Evolutionary conservation across 1,284 basidiomycete genomes (phyloP).

Genomic region (Leccinum insolens): DNA sequence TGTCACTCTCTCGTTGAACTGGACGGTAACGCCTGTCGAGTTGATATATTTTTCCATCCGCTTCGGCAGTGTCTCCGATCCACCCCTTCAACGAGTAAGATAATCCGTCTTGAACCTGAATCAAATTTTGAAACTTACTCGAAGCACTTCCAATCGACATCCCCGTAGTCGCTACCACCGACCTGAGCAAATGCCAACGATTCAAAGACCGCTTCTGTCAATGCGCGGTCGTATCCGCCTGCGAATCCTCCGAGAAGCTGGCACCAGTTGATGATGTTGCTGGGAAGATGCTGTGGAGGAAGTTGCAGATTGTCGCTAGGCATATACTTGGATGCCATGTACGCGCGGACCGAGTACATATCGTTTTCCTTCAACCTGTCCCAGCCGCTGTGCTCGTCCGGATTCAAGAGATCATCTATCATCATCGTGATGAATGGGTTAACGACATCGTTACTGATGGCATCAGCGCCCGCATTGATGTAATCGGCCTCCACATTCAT

Average conservation of each 20-base stretch:
- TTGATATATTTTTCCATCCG: conserved; percentile 20
- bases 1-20: conserved; percentile 11
- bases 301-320: conserved; percentile 19
- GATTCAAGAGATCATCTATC: conserved; percentile 2
- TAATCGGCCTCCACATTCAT: no score
- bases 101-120: background rate
- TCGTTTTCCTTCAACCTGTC: conserved; percentile 16
- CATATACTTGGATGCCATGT: conserved; percentile 24
- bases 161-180: conserved; percentile 7
- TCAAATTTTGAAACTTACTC: conserved; percentile 8
- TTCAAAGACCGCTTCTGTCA: conserved; percentile 24
- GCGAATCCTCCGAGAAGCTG: conserved; percentile 17
- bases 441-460: no score
- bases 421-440: background rate
- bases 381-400: conserved; percentile 9
- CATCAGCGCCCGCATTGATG: no score
- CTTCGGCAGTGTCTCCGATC: conserved; percentile 21
- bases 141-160: conserved; percentile 26
- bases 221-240: conserved; percentile 18
- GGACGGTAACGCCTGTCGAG: conserved; percentile 2
- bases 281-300: conserved; percentile 16
- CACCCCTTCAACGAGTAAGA: conserved; percentile 18
- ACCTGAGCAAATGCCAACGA: conserved; percentile 17
- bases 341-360: conserved; percentile 19
- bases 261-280: conserved; percentile 27